Percentiles rank a stretch among this genome's conserved stretches.
These are phyloP conservation scores for Sclerotinia spermophila DNA, from an alignment of 2,329 filamentous ascomycete species.

Conservation along the genomic window DNA sequence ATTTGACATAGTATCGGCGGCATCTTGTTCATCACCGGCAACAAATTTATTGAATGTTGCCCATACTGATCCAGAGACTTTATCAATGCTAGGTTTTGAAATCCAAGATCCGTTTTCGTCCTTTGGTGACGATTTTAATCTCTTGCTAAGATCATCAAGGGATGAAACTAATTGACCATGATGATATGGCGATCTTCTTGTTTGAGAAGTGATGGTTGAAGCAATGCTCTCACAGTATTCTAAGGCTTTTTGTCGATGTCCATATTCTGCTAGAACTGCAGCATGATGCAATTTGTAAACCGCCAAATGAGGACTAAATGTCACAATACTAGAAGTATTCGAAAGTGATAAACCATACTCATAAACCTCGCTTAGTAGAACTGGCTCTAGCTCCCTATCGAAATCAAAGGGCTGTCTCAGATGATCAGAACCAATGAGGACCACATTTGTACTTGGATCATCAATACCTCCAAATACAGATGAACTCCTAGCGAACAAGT, in stretches of 20 bases:
- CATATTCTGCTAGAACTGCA: slow-evolving; percentile 76
- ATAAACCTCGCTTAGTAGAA: slow-evolving; percentile 94
- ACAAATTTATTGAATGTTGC: slow-evolving; percentile 96
- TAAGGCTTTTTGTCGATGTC: slow-evolving; percentile 76
- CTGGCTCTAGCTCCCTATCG: slow-evolving; percentile 74
- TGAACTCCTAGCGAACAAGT: slow-evolving; percentile 72
- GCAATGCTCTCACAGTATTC: slow-evolving; percentile 87
- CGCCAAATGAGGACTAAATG: slow-evolving; percentile 74
- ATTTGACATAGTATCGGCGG: slow-evolving; percentile 53
- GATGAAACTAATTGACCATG: slow-evolving; percentile 68
- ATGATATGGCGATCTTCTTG: slow-evolving; percentile 82
- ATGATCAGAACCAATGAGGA: slow-evolving; percentile 83
- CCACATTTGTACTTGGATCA: slow-evolving; percentile 73
- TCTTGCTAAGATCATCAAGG: slow-evolving; percentile 78
- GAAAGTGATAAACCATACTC: slow-evolving; percentile 82
- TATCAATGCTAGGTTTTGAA: slow-evolving; percentile 91
- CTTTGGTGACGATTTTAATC: slow-evolving; percentile 80
- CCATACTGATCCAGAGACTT: slow-evolving; percentile 86
- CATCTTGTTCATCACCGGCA: slow-evolving; percentile 78
- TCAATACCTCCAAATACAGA: slow-evolving; percentile 78
- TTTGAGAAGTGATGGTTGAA: slow-evolving; percentile 71
- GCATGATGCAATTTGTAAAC: slow-evolving; percentile 92
- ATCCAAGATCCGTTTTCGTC: slow-evolving; percentile 85
- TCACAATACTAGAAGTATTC: slow-evolving; percentile 49
- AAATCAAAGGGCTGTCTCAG: slow-evolving; percentile 66